A percentile compares a stretch with the other conserved stretches of the same genome.
These are phyloP conservation scores for Globisporangium spiculum DNA, from an alignment of 352 stramenopile genomes.

Conservation along the genomic window DNA sequence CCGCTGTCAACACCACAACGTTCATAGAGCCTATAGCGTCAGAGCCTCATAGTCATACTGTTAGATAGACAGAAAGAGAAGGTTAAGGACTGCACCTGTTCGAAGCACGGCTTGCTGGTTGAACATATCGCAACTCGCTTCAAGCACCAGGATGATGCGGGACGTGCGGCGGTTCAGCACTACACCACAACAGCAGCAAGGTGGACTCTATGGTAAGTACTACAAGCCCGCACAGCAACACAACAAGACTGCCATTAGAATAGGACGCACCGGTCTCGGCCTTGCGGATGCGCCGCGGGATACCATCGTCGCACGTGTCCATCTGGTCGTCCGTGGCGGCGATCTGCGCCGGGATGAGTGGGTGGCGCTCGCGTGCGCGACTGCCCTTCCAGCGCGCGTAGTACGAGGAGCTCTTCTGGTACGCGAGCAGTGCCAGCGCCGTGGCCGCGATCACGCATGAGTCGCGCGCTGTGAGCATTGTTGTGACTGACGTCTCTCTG, in stretches of 20 bases:
- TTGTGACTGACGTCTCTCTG: background rate
- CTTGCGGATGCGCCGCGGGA: constrained; percentile 24
- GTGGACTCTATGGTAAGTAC: background rate
- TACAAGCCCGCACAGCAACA: background rate
- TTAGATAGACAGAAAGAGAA: background rate
- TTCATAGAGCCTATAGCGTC: background rate
- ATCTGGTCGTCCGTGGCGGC: constrained; percentile 19
- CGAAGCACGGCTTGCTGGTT: constrained; percentile 37
- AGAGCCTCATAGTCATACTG: background rate
- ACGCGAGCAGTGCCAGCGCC: constrained; percentile 19
- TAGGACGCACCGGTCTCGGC: constrained; percentile 25
- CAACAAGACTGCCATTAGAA: background rate
- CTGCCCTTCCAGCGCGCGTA: constrained; percentile 19
- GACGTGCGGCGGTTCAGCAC: constrained; percentile 35
- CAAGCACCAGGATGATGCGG: constrained; percentile 39
- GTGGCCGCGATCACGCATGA: constrained; percentile 18
- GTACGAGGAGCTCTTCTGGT: constrained; percentile 19
- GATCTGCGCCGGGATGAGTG: constrained; percentile 27
- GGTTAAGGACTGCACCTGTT: constrained; percentile 13
- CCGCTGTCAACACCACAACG: background rate
- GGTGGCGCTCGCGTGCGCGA: constrained; percentile 16
- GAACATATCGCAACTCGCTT: constrained; percentile 36
- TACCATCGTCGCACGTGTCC: constrained; percentile 16
- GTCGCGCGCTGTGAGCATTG: constrained; percentile 24
- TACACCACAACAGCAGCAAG: constrained; percentile 7